Evolutionary conservation across 352 stramenopile genomes (phyloP), one percentile per base, ranked within the genome.

Genomic region (Pythium aristosporum): DNA sequence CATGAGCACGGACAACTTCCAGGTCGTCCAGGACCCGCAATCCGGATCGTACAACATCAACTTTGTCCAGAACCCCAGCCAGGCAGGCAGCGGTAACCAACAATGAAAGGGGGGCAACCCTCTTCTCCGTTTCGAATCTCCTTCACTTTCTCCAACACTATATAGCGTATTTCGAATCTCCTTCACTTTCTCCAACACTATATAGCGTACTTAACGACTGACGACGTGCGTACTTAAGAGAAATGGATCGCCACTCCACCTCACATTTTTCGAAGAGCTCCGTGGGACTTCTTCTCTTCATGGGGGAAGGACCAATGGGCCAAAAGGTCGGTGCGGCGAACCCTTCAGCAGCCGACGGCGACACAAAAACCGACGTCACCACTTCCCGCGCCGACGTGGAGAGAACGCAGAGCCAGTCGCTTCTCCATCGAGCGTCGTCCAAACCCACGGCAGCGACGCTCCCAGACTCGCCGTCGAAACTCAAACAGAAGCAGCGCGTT

Each of bases 1-100:
- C 36, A 82, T 99, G 66, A 99, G 93, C 74, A 91, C 98, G 23
- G 97, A 99, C 82, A 99, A 99, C 76, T 99, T 99, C 73, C 89
- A 99, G 74, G 94, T 99, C 67, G 90, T 98, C 11, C 89, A 99
- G 83, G 97, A 99, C 81, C 96, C 97, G 25, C 82, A 88, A 9
- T 98, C 92, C 9, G 98, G 97, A 41, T 98, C 92, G 34, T 99
- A 99, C 83, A 99, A 84, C 61, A 98, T 99, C 73, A 98, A 97
- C 71, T 98, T 97, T 64, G 70, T 82, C 58, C 84, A 93, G 69
- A 91, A 88, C 58, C 52, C 71, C 25, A 71, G 55, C 47, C 54
- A 52, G 54, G 25, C 34, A 41, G 13, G 12, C 49, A 55, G 25
- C 9, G 42, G 42, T 23, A 42, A 42, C 37, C 10, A 42, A 16